Evolutionary conservation across 2,329 filamentous ascomycete genomes (phyloP), one percentile per base, ranked within the genome.

Genomic region (Cryphonectria carpinicola): DNA sequence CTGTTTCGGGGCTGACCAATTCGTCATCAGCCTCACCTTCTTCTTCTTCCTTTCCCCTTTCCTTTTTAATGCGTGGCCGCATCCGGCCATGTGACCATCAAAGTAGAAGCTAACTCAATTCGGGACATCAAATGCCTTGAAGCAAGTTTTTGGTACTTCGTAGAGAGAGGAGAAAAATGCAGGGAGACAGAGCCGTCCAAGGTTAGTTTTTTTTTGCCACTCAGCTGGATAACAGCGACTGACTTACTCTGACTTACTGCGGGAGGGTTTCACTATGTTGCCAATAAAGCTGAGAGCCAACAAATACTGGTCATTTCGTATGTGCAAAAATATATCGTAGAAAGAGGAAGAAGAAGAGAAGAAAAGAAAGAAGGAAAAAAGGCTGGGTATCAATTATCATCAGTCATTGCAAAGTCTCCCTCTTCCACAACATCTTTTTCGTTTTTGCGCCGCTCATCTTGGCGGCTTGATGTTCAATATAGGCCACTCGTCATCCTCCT

Each of bases 401-500:
- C 46, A 54, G 35, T 46, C 58, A n/a, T 35, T 54, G 39, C 28
- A 52, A 32, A 10, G 8, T 28, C 43, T 52, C 60, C 13, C 17
- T 17, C 49, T 49, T 43, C 52, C 60, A 39, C 17, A 52, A 39
- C 17, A 52, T 32, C 22, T 39, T 39, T 46, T 25, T 22, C 32
- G 32, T 32, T 25, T n/a, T 10, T 25, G 52, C 13, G 13, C 3
- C 19, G 28, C n/a, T 66, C 25, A 66, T 64, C 41, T 66, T 28
- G 58, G 68, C 25, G 65, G 54, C 43, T 65, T 66, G 10, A 64
- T 28, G 37, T 49, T 28, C 46, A 66, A n/a, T 13, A 64, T 69
- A 10, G 62, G 65, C 49, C 64, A 61, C 17, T 65, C 35, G n/a
- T 68, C 62, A 28, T 72, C 70, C 19, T 39, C 54, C 3, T 22